phyloP scores from a whole-genome alignment of 1,284 basidiomycete species.

The Pseudozyma sp. region DNA sequence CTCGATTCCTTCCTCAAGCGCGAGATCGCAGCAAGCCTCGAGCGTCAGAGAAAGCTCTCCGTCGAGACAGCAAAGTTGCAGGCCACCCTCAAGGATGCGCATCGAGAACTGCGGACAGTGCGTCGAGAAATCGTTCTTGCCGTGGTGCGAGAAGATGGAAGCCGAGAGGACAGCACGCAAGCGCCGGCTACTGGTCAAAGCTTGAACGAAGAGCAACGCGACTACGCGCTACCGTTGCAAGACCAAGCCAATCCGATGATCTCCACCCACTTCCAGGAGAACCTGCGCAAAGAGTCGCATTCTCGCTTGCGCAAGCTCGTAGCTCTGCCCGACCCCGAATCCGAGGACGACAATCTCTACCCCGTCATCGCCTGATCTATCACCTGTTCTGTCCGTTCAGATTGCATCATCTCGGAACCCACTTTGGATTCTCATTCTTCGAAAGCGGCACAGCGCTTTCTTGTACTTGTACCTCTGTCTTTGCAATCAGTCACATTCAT shows the following conservation, averaged over 20 bases:
- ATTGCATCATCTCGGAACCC: not conserved
- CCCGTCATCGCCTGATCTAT: conserved; percentile 31
- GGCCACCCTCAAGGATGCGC: conserved; percentile 14
- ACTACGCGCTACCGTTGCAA: conserved; percentile 19
- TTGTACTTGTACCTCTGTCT: not conserved
- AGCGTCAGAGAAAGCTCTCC: conserved; percentile 39
- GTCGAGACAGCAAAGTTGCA: conserved; percentile 29
- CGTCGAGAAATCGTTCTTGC: conserved; percentile 27
- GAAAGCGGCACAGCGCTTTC: no score
- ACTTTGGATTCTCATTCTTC: no score
- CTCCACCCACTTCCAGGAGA: conserved; percentile 34
- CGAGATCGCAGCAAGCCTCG: conserved; percentile 44
- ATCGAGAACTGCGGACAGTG: conserved; percentile 17
- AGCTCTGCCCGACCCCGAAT: conserved; percentile 36
- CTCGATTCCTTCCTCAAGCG: conserved; percentile 40
- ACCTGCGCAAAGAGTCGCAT: conserved; percentile 40
- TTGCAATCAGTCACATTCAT: not conserved
- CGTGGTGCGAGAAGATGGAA: conserved; percentile 17
- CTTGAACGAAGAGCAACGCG: not conserved
- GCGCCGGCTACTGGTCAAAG: not conserved
- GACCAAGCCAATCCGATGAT: conserved; percentile 40
- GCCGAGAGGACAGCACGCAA: not conserved
- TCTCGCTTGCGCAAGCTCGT: conserved; percentile 30
- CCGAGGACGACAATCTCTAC: conserved; percentile 48
- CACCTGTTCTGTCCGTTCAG: not conserved